Evolutionary conservation across 2,329 filamentous ascomycete species (phyloP), one percentile per base, ranked within the genome.

Genomic region (Aspergillus sp.): DNA sequence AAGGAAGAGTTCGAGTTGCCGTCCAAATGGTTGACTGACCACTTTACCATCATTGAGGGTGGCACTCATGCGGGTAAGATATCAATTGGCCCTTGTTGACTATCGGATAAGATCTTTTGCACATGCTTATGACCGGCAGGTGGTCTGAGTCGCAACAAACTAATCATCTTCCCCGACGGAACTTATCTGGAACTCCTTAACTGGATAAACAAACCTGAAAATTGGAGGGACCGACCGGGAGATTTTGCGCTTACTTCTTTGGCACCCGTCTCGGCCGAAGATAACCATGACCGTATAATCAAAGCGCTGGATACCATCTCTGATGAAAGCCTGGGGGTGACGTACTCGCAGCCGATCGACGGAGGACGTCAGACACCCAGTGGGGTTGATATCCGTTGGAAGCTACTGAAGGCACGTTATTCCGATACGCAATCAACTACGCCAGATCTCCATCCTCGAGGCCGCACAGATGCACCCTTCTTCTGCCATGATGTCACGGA

Each of bases 401-500:
- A 61, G 17, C 57, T 63, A 25, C 53, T 61, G 15, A 57, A 54
- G 21, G 39, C 62, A 19, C 12, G 4, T 21, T 61, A 59, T 47
- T 17, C 32, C 45, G 23, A 43, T 39, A 30, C 21, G 25, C 41
- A 51, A 12, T 41, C 28, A 17, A 50, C 58, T 28, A 53, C 58
- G 15, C 28, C 30, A 30, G 43, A 55, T 28, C 57, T 59, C n/a
- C 57, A 57, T 23, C 57, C 60, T n/a, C 28, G 50, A 36, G 59
- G 62, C 39, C 56, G 59, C 21, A 61, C 56, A 12, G 53, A 61
- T 51, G 59, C 56, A 6, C 62, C 62, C 5, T 63, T 63, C 38
- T 63, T 63, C 56, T 63, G 62, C 36, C 62, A 63, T 53, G 62
- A 63, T 25, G 25, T 63, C 6, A 63, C 62, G n/a, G 55, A 57